Evolutionary conservation across 2,329 filamentous ascomycete genomes (phyloP), one percentile per base, ranked within the genome.

Genomic region (Pyrenochaeta sp.): DNA sequence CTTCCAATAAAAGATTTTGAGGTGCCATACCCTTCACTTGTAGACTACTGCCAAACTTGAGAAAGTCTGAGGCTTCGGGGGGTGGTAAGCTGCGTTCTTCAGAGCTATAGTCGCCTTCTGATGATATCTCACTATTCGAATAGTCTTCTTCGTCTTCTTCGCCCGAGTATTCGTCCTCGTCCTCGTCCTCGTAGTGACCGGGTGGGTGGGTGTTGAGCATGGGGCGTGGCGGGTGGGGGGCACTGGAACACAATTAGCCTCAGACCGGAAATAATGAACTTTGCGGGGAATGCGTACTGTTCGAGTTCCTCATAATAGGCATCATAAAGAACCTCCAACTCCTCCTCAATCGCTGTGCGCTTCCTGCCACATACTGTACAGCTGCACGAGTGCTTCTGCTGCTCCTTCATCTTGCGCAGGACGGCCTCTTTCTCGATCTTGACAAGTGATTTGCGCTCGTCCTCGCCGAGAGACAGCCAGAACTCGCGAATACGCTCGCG

Each of bases 351-450:
- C 26, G 94, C 94, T 9, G 89, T 96, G 40, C 94, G 85, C 77
- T 99, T 99, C 56, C 94, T 84, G 39, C 94, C 94, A 72, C 94
- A 99, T 27, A 99, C 93, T 4, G 91, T 95, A 73, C 94, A 99
- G 71, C 92, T 96, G 78, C 94, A 99, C 2, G 93, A 97, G 71
- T 97, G 92, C 74, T 97, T 97, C 72, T 99, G 94, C 73, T 99
- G 94, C 73, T 99, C 94, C 79, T 99, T 99, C 94, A 99, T 99
- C 79, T 99, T 99, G 67, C 90, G 91, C 43, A 99, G 77, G 0
- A 99, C 94, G 6, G 94, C 93, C 73, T 99, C 93, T 75, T 99
- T 99, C 74, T 99, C 94, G 20, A 99, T 93, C 74, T 96, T 96
- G 66, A 99, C 91, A 32, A 99, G 78, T 11, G 90, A 94, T 69